Conservation (phyloP, 164 flowering plant genomes). For the Sextonia rubra region DNA sequence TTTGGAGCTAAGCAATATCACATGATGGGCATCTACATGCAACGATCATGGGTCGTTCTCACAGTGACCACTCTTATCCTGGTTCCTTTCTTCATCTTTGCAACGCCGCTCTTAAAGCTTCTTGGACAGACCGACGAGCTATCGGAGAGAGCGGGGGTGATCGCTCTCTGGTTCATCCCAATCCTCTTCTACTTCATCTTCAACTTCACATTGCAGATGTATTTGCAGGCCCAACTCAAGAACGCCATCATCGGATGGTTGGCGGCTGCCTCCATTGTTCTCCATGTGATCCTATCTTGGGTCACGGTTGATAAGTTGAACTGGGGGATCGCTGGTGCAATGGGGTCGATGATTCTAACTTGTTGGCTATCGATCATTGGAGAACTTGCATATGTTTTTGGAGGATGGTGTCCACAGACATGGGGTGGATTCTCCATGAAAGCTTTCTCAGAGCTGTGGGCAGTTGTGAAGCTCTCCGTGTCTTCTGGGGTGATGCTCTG, state of each 20-base stretch:
- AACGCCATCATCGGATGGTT: constrained; percentile 35
- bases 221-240: constrained; percentile 43
- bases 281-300: constrained; percentile 41
- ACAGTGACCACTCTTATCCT: constrained; percentile 10
- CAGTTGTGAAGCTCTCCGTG: constrained; percentile 47
- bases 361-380: constrained; percentile 59
- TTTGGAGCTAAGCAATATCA: constrained; percentile 35
- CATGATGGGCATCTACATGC: constrained; percentile 42
- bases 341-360: constrained; percentile 49
- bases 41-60: constrained; percentile 34
- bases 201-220: constrained; percentile 33
- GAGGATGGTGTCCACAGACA: constrained; percentile 46
- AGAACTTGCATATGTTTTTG: constrained; percentile 19
- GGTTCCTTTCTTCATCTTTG: constrained; percentile 23
- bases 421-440: constrained; percentile 48
- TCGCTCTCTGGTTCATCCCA: constrained; percentile 42
- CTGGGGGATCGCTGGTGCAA: constrained; percentile 56
- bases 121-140: constrained; percentile 26
- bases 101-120: constrained; percentile 17
- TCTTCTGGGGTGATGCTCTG: constrained; percentile 65
- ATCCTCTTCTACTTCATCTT: constrained; percentile 23
- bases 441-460: constrained; percentile 54
- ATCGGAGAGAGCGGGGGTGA: constrained; percentile 25
- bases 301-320: constrained; percentile 27
- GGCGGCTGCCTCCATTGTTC: constrained; percentile 15